Evolutionary conservation across 495 filamentous ascomycete species (phyloP).

Genomic region (Xylaria castorea): DNA sequence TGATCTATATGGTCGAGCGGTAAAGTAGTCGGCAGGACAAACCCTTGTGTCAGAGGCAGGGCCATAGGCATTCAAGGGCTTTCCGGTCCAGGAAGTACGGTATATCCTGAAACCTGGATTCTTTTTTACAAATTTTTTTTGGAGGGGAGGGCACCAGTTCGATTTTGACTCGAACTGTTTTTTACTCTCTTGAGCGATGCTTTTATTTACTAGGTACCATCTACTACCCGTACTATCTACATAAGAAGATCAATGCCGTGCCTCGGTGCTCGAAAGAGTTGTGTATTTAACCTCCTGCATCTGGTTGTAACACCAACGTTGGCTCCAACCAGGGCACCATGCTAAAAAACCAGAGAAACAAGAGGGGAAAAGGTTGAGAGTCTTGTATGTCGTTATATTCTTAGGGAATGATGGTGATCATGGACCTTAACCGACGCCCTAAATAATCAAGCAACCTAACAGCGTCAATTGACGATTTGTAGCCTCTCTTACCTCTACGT

Average conservation of each 20-base stretch:
- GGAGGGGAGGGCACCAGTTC: background rate
- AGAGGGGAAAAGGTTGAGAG: background rate
- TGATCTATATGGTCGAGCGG: slow-evolving; percentile 5
- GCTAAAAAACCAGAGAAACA: background rate
- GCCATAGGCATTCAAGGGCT: slow-evolving; percentile 2
- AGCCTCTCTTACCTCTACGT: background rate
- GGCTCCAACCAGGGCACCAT: background rate
- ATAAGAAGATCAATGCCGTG: background rate
- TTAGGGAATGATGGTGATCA: background rate
- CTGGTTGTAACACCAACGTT: background rate
- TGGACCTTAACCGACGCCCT: background rate
- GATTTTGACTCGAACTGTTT: background rate
- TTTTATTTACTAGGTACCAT: background rate
- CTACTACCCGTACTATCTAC: background rate
- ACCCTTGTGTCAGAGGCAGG: slow-evolving; percentile 2
- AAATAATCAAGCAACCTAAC: background rate
- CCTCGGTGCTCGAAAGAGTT: background rate
- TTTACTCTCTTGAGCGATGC: background rate
- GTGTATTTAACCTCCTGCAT: background rate
- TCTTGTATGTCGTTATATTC: background rate
- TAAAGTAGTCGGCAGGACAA: slow-evolving; percentile 4
- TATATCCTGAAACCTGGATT: background rate
- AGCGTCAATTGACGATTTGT: background rate
- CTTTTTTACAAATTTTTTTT: background rate
- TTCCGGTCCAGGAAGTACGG: background rate